phyloP scores from a whole-genome alignment of 1,284 basidiomycete genomes.

The Tilletia caries region DNA sequence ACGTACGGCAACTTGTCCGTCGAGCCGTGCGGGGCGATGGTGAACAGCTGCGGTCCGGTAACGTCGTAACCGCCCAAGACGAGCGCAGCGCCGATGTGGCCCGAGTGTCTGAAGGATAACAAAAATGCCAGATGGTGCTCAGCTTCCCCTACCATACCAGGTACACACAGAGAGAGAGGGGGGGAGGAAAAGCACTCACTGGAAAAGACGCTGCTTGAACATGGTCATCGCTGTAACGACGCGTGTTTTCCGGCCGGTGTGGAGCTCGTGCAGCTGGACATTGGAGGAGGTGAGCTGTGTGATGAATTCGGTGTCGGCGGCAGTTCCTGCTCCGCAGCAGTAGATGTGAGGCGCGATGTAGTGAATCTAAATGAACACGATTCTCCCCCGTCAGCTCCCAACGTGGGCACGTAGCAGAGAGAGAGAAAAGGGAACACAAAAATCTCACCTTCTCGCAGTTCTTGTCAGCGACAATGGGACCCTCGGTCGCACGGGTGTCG shows the following conservation, averaged over 20 bases:
- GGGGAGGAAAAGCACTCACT: slow-evolving; percentile 57
- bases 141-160: no score
- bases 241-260: slow-evolving; percentile 58
- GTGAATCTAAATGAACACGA: no score
- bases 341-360: slow-evolving; percentile 68
- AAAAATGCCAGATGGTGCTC: no score
- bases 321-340: slow-evolving; percentile 97
- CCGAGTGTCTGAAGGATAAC: slow-evolving; percentile 77
- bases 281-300: slow-evolving; percentile 50
- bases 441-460: slow-evolving; percentile 93
- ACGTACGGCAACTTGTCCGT: slow-evolving; percentile 99
- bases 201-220: slow-evolving; percentile 82
- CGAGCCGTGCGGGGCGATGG: slow-evolving; percentile 91
- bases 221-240: slow-evolving; percentile 98
- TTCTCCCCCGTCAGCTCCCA: no score
- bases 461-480: slow-evolving; percentile 95
- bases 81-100: slow-evolving; percentile 88
- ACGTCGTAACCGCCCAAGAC: slow-evolving; percentile 94
- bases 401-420: no score
- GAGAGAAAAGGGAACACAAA: no score
- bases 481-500: slow-evolving; percentile 92
- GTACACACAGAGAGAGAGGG: no score
- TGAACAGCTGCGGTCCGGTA: slow-evolving; percentile 91
- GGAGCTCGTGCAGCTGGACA: slow-evolving; percentile 51
- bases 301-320: slow-evolving; percentile 92